These are phyloP conservation scores for Rubia peregrina DNA, from an alignment of 305 asterid species.

Conservation along the genomic window DNA sequence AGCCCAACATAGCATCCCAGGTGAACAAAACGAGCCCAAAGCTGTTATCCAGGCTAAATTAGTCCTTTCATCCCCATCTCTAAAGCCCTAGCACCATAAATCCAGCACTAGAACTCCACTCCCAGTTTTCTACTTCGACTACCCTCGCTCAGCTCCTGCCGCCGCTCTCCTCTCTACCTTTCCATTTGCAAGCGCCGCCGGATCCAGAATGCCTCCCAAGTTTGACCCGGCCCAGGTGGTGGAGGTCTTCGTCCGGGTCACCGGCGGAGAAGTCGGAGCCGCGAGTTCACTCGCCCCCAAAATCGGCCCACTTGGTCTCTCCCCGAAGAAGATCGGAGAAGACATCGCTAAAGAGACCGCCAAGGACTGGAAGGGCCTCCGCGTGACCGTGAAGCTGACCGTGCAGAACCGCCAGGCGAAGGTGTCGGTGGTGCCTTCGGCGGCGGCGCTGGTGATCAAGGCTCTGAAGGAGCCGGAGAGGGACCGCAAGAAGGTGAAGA, in stretches of 20 bases:
- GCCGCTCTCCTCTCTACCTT: too few species aligned
- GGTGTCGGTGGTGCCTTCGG: conserved; percentile 57
- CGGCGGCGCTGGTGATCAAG: conserved; percentile 61
- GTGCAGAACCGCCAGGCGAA: conserved; percentile 69
- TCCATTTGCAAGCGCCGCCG: conserved; percentile 7
- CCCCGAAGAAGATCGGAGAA: conserved; percentile 65
- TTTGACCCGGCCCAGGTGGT: conserved; percentile 31
- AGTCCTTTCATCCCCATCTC: neutral
- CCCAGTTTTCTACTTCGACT: neutral
- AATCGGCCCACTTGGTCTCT: conserved; percentile 46
- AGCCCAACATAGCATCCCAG: neutral
- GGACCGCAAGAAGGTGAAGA: conserved; percentile 55
- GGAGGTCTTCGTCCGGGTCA: conserved; percentile 30
- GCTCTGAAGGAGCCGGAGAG: conserved; percentile 66
- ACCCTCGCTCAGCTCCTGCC: neutral
- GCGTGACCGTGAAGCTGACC: conserved; percentile 58
- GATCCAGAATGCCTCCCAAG: conserved; percentile 31
- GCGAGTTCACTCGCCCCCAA: conserved; percentile 36
- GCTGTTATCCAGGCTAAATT: neutral
- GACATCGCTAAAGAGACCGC: conserved; percentile 67
- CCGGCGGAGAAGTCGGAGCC: conserved; percentile 35
- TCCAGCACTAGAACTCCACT: neutral
- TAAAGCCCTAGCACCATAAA: conserved; percentile 21
- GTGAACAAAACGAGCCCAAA: neutral
- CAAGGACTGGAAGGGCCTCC: conserved; percentile 72